A percentile compares a stretch with the other conserved stretches of the same genome.
Evolutionary conservation across 352 stramenopile species (phyloP).

Genomic region (Phytopythium vexans): DNA sequence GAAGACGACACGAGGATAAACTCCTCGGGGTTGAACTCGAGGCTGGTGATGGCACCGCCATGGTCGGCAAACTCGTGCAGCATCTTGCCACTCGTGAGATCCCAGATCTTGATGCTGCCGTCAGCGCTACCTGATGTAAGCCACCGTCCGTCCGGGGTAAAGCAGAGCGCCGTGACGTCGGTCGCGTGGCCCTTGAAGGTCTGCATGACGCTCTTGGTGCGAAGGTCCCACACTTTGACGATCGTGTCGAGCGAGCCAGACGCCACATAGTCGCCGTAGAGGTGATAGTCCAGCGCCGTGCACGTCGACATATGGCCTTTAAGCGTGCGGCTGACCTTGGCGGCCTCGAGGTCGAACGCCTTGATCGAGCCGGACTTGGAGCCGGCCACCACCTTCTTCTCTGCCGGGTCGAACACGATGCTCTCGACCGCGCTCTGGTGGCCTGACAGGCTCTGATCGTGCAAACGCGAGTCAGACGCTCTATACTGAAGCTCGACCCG

Average conservation of each 20-base stretch:
- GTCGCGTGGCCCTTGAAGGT: constrained; percentile 80
- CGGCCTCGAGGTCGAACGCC: constrained; percentile 76
- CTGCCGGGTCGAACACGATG: constrained; percentile 74
- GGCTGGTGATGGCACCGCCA: constrained; percentile 64
- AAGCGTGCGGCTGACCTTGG: constrained; percentile 73
- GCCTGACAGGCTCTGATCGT: constrained; percentile 56
- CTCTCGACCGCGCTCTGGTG: constrained; percentile 79
- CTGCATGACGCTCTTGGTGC: constrained; percentile 85
- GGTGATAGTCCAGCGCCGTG: constrained; percentile 77
- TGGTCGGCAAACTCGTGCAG: constrained; percentile 77
- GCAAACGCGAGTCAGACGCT: too few species aligned
- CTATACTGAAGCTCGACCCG: too few species aligned
- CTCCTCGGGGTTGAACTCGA: constrained; percentile 86
- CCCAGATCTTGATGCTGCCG: constrained; percentile 82
- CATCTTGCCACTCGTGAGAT: constrained; percentile 74
- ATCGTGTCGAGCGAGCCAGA: constrained; percentile 80
- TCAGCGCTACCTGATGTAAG: constrained; percentile 73
- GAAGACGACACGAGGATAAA: constrained; percentile 82
- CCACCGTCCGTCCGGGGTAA: constrained; percentile 81
- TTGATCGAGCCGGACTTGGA: constrained; percentile 84
- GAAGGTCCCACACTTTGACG: constrained; percentile 86
- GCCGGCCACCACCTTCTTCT: constrained; percentile 74
- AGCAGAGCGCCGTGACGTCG: constrained; percentile 74
- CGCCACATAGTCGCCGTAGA: constrained; percentile 85
- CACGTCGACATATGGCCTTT: constrained; percentile 86